Conservation (phyloP, 768 basidiomycete genomes). For the Phaeolepiota aurea region DNA sequence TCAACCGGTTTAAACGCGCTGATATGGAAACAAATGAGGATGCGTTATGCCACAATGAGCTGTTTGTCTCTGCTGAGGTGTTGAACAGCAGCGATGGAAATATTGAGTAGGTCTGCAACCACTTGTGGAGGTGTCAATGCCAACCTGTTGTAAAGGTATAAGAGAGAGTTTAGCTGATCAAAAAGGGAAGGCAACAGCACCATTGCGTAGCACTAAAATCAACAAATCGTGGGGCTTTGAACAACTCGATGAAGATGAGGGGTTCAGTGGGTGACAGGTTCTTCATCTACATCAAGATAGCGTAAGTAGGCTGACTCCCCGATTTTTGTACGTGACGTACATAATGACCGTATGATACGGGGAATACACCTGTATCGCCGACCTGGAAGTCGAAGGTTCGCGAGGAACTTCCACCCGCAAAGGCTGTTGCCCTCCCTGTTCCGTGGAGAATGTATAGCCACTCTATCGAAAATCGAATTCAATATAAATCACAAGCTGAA, state of each 20-base stretch:
- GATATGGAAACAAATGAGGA: too few relatives aligned
- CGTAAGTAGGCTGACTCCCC: neutral
- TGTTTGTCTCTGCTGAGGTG: conserved; percentile 9
- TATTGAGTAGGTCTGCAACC: conserved; percentile 10
- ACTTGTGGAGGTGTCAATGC: conserved; percentile 10
- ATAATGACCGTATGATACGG: conserved; percentile 10
- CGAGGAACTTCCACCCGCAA: conserved; percentile 9
- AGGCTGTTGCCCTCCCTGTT: conserved; percentile 8
- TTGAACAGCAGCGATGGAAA: conserved; percentile 9
- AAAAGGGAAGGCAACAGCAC: neutral
- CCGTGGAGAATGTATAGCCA: conserved; percentile 10
- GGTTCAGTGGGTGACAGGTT: conserved; percentile 11
- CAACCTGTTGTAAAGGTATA: conserved; percentile 1
- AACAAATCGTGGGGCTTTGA: conserved; percentile 9
- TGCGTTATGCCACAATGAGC: conserved; percentile 8
- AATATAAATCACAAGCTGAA: neutral
- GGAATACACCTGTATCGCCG: conserved; percentile 10
- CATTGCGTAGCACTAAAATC: conserved; percentile 12
- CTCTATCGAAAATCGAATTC: neutral
- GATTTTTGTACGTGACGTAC: neutral
- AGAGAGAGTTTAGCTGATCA: too few relatives aligned
- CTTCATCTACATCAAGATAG: conserved; percentile 5
- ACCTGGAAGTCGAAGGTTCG: conserved; percentile 11
- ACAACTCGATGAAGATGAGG: conserved; percentile 8
- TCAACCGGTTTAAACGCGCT: too few relatives aligned